Conservation (phyloP, 2,329 filamentous ascomycete species). For the Graphium sp. region DNA sequence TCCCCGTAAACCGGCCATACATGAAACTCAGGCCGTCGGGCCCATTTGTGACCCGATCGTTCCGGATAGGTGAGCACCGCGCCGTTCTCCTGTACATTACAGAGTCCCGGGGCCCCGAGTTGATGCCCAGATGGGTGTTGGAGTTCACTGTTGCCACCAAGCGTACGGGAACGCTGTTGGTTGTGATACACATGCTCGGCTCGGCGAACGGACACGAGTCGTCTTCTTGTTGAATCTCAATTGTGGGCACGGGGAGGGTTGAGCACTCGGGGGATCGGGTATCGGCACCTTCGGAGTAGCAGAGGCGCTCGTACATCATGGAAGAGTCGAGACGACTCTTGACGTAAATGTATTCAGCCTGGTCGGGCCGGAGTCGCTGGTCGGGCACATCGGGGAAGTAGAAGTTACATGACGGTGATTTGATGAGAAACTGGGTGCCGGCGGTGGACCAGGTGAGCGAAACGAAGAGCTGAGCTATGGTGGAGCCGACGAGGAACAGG, state of each 20-base stretch:
- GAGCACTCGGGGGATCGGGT: background rate
- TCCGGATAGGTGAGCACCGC: conserved; percentile 3
- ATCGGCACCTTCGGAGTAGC: conserved; percentile 3
- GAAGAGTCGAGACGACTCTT: conserved; percentile 4
- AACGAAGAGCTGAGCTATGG: conserved; percentile 3
- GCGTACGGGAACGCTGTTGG: conserved; percentile 1
- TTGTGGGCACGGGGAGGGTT: background rate
- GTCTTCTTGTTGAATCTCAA: conserved; percentile 2
- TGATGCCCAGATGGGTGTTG: conserved; percentile 4
- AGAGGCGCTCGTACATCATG: conserved; percentile 3
- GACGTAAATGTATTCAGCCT: conserved; percentile 2
- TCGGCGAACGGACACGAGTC: conserved; percentile 2
- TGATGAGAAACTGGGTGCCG: conserved; percentile 2
- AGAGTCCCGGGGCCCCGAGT: conserved; percentile 1
- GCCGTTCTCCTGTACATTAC: conserved; percentile 2
- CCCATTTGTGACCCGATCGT: background rate
- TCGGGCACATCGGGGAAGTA: background rate
- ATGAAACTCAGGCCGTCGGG: conserved; percentile 2
- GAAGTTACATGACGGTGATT: conserved; percentile 1
- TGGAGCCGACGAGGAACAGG: conserved; percentile 3
- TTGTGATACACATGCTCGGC: conserved; percentile 2
- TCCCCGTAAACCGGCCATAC: conserved; percentile 2
- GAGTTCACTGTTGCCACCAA: conserved; percentile 4
- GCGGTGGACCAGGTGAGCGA: conserved; percentile 3
- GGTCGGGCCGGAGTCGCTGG: conserved; percentile 1